phyloP scores from a whole-genome alignment of 805 yeast genomes.

The Starmera quercuum region DNA sequence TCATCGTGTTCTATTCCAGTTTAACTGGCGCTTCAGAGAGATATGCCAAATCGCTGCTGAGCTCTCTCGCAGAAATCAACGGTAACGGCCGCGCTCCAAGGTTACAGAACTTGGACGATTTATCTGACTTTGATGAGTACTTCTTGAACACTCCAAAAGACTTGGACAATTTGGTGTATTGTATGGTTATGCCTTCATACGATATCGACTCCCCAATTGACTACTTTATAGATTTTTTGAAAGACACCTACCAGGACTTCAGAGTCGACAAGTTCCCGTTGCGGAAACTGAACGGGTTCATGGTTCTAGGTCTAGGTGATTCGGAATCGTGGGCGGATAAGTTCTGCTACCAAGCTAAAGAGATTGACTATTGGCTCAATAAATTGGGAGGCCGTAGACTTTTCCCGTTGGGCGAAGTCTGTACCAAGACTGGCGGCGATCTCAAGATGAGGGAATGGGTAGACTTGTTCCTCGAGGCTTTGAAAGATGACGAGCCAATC shows the following conservation, averaged over 20 bases:
- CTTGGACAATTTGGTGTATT: conserved; percentile 43
- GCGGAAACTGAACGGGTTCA: conserved; percentile 60
- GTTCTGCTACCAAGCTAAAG: conserved; percentile 79
- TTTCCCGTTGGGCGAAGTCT: conserved; percentile 76
- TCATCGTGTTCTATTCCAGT: conserved; percentile 73
- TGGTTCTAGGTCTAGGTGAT: conserved; percentile 87
- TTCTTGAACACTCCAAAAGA: conserved; percentile 56
- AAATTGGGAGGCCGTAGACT: conserved; percentile 82
- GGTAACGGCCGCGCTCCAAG: conserved; percentile 40
- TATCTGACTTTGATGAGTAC: conserved; percentile 78
- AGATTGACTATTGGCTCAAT: conserved; percentile 68
- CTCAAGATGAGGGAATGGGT: conserved; percentile 60
- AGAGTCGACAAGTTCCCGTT: conserved; percentile 80
- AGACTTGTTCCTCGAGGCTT: conserved; percentile 45
- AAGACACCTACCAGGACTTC: conserved; percentile 79
- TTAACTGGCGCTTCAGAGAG: conserved; percentile 77
- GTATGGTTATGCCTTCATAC: conserved; percentile 80
- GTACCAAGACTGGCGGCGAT: conserved; percentile 66
- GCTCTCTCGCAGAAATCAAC: conserved; percentile 16
- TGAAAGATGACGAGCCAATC: conserved; percentile 68
- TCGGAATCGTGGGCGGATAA: conserved; percentile 76
- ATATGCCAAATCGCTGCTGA: conserved; percentile 47
- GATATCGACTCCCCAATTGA: conserved; percentile 92
- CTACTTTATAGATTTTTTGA: conserved; percentile 70
- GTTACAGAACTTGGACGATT: conserved; percentile 66